Conservation (phyloP, 2,329 filamentous ascomycete genomes). For the Penicillium frequentans region DNA sequence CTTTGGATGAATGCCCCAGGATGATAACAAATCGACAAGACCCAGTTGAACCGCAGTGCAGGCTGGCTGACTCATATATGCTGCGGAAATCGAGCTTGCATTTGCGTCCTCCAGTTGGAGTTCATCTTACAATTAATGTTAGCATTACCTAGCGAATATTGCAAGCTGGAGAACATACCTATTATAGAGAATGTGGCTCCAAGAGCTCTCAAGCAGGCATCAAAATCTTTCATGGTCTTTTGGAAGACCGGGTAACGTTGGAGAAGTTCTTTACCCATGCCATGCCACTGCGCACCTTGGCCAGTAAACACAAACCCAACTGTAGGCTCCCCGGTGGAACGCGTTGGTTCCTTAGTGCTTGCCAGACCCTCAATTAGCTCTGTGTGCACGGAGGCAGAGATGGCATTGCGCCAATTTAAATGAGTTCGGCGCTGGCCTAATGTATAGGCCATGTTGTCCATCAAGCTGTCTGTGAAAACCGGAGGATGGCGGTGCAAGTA, state of each 20-base stretch:
- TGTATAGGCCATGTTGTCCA: slow-evolving; percentile 24
- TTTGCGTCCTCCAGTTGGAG: slow-evolving; percentile 14
- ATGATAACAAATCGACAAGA: slow-evolving; percentile 28
- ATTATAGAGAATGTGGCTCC: slow-evolving; percentile 24
- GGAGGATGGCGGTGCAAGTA: slow-evolving; percentile 20
- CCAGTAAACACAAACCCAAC: slow-evolving; percentile 39
- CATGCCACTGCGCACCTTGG: slow-evolving; percentile 37
- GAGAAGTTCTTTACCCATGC: slow-evolving; percentile 35
- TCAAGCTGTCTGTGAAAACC: slow-evolving; percentile 15
- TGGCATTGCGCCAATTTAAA: slow-evolving; percentile 21
- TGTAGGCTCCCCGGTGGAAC: slow-evolving; percentile 16
- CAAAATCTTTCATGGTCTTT: slow-evolving; percentile 16
- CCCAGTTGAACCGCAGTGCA: slow-evolving; percentile 34
- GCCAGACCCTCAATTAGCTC: slow-evolving; percentile 14
- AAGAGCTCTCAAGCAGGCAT: slow-evolving; percentile 15
- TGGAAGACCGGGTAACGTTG: slow-evolving; percentile 22
- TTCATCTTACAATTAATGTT: slow-evolving; percentile 17
- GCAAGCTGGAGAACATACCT: slow-evolving; percentile 11
- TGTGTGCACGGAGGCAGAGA: slow-evolving; percentile 11
- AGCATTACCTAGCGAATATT: background rate
- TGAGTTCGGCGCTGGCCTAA: slow-evolving; percentile 22
- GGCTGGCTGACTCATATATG: slow-evolving; percentile 31
- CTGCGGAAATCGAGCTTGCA: slow-evolving; percentile 22
- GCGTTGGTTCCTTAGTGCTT: slow-evolving; percentile 12
- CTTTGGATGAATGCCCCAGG: slow-evolving; percentile 24